A percentile compares a stretch with the other conserved stretches of the same genome.
Conservation (phyloP, 1,284 basidiomycete species). For the Ustilago shanxiensis region DNA sequence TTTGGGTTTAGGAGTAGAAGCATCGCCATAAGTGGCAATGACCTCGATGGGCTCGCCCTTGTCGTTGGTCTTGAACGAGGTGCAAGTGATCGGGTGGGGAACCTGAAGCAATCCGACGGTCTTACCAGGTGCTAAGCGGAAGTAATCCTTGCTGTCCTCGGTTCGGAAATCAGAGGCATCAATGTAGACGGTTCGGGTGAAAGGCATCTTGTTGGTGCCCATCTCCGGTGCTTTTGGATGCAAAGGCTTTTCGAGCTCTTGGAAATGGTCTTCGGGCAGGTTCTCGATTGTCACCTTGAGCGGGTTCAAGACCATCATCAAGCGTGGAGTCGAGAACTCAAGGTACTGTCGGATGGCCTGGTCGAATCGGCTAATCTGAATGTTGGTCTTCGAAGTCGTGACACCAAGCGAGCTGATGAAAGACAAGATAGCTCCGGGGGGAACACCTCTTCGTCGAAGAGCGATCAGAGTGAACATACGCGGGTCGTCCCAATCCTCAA, state of each 20-base stretch:
- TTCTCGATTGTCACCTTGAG: constrained; percentile 89
- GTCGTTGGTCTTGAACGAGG: constrained; percentile 82
- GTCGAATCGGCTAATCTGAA: constrained; percentile 90
- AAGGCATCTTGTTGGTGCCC: constrained; percentile 85
- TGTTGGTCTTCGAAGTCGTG: constrained; percentile 83
- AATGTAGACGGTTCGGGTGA: constrained; percentile 91
- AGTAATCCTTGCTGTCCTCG: constrained; percentile 93
- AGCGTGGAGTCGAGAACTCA: constrained; percentile 86
- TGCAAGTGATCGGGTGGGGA: constrained; percentile 94
- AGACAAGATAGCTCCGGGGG: constrained; percentile 91
- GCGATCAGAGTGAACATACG: constrained; percentile 98
- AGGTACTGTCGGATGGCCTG: constrained; percentile 89
- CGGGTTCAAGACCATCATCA: constrained; percentile 92
- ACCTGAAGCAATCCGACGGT: constrained; percentile 96
- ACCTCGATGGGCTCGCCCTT: constrained; percentile 80
- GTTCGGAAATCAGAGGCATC: constrained; percentile 93
- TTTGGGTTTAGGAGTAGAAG: constrained; percentile 82
- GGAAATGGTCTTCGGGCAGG: constrained; percentile 84
- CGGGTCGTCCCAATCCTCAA: constrained; percentile 96
- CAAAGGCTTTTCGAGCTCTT: constrained; percentile 88
- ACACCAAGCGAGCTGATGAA: constrained; percentile 95
- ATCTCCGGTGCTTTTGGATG: constrained; percentile 94
- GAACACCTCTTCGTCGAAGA: constrained; percentile 91
- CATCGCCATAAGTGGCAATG: constrained; percentile 76
- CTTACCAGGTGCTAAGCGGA: constrained; percentile 96